Percentiles rank a stretch among this genome's conserved stretches.
Evolutionary conservation across 345 rosid species (phyloP).

Genomic region (Geranium brycei): DNA sequence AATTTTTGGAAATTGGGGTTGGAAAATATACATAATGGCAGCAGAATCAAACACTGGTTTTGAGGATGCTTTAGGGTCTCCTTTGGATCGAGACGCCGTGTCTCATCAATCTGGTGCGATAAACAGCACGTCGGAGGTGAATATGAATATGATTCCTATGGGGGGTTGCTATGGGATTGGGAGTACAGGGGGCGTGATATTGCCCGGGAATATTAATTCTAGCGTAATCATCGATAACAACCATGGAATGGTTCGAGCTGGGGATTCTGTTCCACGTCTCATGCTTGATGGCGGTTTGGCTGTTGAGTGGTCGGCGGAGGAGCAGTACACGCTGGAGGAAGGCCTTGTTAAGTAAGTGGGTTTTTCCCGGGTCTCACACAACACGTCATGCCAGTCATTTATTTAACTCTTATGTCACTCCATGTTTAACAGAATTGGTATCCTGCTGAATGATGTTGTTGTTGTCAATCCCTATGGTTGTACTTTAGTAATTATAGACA

Average conservation of each 20-base stretch:
- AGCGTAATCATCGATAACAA: constrained; percentile 19
- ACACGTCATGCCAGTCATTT: not conserved
- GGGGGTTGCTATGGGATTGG: constrained; percentile 31
- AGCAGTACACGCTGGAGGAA: constrained; percentile 57
- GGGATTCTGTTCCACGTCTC: constrained; percentile 44
- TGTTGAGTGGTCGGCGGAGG: constrained; percentile 71
- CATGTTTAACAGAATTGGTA: not conserved
- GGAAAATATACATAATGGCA: constrained; percentile 29
- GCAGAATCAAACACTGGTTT: constrained; percentile 49
- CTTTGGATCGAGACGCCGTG: constrained; percentile 35
- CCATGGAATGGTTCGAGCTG: constrained; percentile 24
- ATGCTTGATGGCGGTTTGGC: constrained; percentile 49
- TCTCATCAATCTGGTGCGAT: constrained; percentile 35
- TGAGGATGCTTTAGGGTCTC: constrained; percentile 19
- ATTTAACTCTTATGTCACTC: not conserved
- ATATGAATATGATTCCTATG: constrained; percentile 30
- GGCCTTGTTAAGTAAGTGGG: constrained; percentile 52
- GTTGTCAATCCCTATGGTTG: too few relatives aligned
- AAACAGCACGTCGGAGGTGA: constrained; percentile 22
- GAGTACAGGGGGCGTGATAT: constrained; percentile 15
- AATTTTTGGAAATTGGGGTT: not conserved
- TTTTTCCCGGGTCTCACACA: not conserved
- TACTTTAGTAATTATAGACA: too few relatives aligned
- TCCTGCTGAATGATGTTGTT: not conserved
- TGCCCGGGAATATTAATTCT: constrained; percentile 17